These are phyloP conservation scores for Hortaea werneckii DNA, from an alignment of 2,329 filamentous ascomycete genomes.

Conservation along the genomic window DNA sequence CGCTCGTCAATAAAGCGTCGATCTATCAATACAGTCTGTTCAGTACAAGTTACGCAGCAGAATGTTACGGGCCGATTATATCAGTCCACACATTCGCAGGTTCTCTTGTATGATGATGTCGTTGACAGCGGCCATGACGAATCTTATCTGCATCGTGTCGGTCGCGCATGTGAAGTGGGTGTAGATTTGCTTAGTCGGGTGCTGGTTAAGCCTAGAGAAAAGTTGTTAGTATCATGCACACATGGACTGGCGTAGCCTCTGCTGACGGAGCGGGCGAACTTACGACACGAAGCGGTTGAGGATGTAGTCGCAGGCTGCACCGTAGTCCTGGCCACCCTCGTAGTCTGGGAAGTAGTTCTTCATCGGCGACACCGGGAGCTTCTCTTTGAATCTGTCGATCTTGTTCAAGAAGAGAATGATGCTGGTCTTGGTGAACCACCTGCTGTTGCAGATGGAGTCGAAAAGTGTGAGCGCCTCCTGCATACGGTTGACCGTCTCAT, in stretches of 20 bases:
- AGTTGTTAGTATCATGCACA: conserved; percentile 8
- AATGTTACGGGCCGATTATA: conserved; percentile 44
- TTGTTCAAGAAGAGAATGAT: conserved; percentile 68
- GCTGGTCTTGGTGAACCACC: conserved; percentile 63
- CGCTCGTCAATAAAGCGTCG: background rate
- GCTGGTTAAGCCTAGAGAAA: conserved; percentile 68
- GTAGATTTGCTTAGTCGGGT: conserved; percentile 99
- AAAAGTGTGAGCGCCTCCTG: conserved; percentile 62
- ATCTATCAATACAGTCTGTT: background rate
- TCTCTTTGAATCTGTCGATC: conserved; percentile 67
- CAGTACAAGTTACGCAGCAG: background rate
- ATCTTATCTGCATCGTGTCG: conserved; percentile 96
- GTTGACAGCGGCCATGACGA: conserved; percentile 99
- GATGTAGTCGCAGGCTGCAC: conserved; percentile 95
- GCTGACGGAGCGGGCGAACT: conserved; percentile 9
- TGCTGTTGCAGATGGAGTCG: conserved; percentile 62
- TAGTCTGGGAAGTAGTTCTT: conserved; percentile 69
- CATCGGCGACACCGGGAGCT: conserved; percentile 62
- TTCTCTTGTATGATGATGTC: conserved; percentile 99
- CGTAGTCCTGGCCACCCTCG: conserved; percentile 92
- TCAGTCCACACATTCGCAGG: conserved; percentile 88
- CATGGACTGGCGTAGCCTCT: background rate
- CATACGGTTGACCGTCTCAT: conserved; percentile 74
- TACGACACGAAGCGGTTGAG: conserved; percentile 81
- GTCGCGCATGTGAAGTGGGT: conserved; percentile 99